A percentile compares a stretch with the other conserved stretches of the same genome.
Conservation (phyloP, 1,139 yeast genomes). For the Pichia sp. region DNA sequence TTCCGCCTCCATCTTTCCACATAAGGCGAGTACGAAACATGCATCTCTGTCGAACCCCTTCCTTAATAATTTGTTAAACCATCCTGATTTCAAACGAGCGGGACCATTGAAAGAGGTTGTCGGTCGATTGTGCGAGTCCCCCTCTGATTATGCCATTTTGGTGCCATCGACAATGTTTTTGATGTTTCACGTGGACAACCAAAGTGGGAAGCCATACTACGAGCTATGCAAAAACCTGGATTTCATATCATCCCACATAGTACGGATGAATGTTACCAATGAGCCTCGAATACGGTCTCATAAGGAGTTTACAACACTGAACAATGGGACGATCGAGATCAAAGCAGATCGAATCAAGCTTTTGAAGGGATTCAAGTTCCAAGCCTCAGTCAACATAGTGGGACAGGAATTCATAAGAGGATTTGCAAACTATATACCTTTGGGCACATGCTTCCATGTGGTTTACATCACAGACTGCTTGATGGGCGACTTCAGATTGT, state of each 20-base stretch:
- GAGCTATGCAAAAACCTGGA: conserved; percentile 62
- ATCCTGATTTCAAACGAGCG: conserved; percentile 43
- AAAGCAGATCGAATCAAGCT: conserved; percentile 50
- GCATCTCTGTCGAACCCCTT: conserved; percentile 50
- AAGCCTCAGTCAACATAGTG: conserved; percentile 39
- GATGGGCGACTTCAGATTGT: conserved; percentile 27
- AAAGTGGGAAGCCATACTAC: conserved; percentile 36
- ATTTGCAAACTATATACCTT: conserved; percentile 33
- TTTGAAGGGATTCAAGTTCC: conserved; percentile 49
- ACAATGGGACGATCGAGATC: conserved; percentile 50
- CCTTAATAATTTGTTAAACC: conserved; percentile 61
- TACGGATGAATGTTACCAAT: conserved; percentile 34
- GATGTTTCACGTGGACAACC: conserved; percentile 44
- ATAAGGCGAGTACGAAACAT: background rate
- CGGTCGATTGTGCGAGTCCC: conserved; percentile 34
- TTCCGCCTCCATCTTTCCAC: too few relatives aligned
- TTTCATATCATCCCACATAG: conserved; percentile 64
- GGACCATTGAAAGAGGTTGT: conserved; percentile 45
- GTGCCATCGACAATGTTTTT: conserved; percentile 55
- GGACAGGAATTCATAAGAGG: conserved; percentile 27
- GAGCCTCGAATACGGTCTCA: conserved; percentile 29
- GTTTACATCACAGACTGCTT: conserved; percentile 47
- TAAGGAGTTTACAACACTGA: conserved; percentile 43
- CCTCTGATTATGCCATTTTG: conserved; percentile 46
- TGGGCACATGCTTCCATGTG: conserved; percentile 42